A percentile compares a stretch with the other conserved stretches of the same genome.
phyloP scores from a whole-genome alignment of 495 filamentous ascomycete genomes.

The Cetradonia linearis region DNA sequence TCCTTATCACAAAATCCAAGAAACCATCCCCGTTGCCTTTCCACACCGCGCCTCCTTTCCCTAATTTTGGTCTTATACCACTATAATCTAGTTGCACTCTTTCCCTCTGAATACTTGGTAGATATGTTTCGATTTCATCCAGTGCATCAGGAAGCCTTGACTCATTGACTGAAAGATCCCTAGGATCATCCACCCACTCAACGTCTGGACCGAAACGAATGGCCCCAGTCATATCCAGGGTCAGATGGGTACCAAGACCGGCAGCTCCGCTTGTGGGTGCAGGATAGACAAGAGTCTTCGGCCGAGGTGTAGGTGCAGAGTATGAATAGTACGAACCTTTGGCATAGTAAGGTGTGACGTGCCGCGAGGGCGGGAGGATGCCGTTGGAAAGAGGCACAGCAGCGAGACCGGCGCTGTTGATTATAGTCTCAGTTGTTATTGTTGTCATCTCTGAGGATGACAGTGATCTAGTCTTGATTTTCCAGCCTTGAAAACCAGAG shows the following conservation, averaged over 20 bases:
- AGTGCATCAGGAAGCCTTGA: conserved; percentile 57
- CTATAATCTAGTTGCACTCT: conserved; percentile 76
- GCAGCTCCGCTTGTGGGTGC: conserved; percentile 67
- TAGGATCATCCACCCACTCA: conserved; percentile 70
- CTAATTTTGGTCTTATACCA: conserved; percentile 82
- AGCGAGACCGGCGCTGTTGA: conserved; percentile 78
- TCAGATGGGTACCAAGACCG: conserved; percentile 88
- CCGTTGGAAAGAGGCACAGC: conserved; percentile 73
- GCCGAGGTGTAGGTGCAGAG: conserved; percentile 48
- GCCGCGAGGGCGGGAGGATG: conserved; percentile 53
- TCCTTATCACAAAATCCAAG: conserved; percentile 73
- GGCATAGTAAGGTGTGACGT: conserved; percentile 62
- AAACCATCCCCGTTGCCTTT: conserved; percentile 53
- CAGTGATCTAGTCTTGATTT: conserved; percentile 40
- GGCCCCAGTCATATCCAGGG: conserved; percentile 74
- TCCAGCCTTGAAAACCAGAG: conserved; percentile 40
- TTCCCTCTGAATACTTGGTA: conserved; percentile 57
- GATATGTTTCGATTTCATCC: conserved; percentile 63
- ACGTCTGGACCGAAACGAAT: conserved; percentile 93
- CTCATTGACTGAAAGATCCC: conserved; percentile 43
- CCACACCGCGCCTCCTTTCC: conserved; percentile 45
- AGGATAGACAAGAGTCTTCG: conserved; percentile 76
- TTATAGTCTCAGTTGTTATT: conserved; percentile 62
- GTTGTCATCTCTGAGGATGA: conserved; percentile 38
- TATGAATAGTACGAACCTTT: conserved; percentile 97